Conservation (phyloP, 345 rosid genomes). For the Physaria fendleri region DNA sequence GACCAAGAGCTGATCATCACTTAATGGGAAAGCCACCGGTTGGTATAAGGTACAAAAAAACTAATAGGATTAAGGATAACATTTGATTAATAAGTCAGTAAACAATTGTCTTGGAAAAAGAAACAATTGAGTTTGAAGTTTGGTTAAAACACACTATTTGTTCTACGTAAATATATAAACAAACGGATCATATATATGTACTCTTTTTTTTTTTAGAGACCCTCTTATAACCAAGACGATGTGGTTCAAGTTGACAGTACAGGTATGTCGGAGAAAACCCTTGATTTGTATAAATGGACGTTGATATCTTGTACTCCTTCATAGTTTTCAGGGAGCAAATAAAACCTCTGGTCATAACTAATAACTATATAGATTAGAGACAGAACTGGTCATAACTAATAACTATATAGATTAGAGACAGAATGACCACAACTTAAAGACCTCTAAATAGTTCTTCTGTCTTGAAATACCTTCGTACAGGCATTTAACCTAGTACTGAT, state of each 20-base stretch:
- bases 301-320: neutral
- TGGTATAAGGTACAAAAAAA: conserved; percentile 54
- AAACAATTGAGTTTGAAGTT: neutral
- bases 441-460: conserved; percentile 2
- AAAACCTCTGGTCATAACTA: neutral
- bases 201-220: conserved; percentile 38
- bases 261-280: conserved; percentile 36
- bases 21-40: conserved; percentile 77
- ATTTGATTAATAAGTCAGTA: neutral
- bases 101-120: neutral
- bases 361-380: neutral
- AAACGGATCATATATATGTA: neutral
- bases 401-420: neutral
- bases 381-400: neutral
- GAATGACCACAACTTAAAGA: neutral
- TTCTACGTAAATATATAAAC: neutral
- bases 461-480: conserved; percentile 27
- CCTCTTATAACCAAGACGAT: conserved; percentile 76
- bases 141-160: neutral
- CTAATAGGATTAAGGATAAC: neutral
- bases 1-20: conserved; percentile 55
- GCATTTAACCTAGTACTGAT: conserved; percentile 53
- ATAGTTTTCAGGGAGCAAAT: neutral
- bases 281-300: neutral
- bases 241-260: conserved; percentile 72